Base-by-base conservation (phyloP, 2,329 filamentous ascomycete species). In the Lachnellula arida region DNA sequence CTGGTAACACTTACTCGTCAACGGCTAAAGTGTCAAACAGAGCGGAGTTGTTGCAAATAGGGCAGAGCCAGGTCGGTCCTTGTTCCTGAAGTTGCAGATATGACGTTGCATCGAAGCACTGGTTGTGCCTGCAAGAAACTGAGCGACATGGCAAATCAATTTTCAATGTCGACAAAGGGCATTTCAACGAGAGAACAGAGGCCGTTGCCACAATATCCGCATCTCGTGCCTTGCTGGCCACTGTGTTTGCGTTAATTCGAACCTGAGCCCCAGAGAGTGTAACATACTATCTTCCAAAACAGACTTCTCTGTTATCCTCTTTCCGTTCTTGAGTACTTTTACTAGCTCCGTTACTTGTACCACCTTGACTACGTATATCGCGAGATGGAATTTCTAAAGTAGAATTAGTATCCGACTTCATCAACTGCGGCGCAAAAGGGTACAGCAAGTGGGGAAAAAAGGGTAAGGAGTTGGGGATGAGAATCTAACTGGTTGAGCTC, bases 1-100 rank as follows among this genome's bases (percentile, higher is more conserved):
- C 58, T 32, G 44, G 7, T 25, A 40, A 39, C 46, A 75, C 84
- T 73, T 78, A 94, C 83, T 94, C 88, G 64, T 99, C 94, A 32
- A 97, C 84, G 11, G 90, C 91, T 23, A 99, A 75, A 48, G 82
- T 85, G 50, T 93, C 88, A 71, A 90, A 99, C 0, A 86, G 84
- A 1, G 91, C 86, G 0, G 82, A 74, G 67, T 92, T 95, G 72
- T 87, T 93, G 76, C 94, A 99, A 22, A 97, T 87, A 0, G 94
- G 94, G 67, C 94, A 99, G n/a, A 85, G 79, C 94, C 94, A 99
- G 17, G 94, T 95, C 0, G 94, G 94, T 0, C 91, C 93, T 75
- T 99, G 94, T 70, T 97, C 91, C 70, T 97, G 93, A 28, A 99
- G 75, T 65, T 96, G 90, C 19, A 99, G 79, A 69, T 97, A 99